Evolutionary conservation across 2,329 filamentous ascomycete genomes (phyloP).

Genomic region (Curvularia lunata): DNA sequence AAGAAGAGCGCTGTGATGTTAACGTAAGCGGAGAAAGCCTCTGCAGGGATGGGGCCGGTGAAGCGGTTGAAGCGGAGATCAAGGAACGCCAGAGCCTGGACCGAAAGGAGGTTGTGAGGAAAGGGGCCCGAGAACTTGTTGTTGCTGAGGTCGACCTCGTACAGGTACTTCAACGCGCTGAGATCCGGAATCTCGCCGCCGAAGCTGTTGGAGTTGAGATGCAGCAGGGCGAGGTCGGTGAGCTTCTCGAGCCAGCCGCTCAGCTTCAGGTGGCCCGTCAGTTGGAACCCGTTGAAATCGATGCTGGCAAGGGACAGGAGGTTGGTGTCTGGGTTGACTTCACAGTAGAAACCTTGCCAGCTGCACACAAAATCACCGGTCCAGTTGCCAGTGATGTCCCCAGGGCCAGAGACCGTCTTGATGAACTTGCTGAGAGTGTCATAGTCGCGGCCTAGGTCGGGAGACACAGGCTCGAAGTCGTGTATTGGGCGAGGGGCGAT

Average conservation of each 20-base stretch:
- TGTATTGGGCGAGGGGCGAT: not conserved
- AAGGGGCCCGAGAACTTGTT: not conserved
- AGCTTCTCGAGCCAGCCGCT: not conserved
- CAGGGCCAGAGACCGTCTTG: not conserved
- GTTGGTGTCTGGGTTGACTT: not conserved
- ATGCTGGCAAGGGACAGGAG: not conserved
- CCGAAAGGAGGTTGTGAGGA: not conserved
- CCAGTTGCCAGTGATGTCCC: not conserved
- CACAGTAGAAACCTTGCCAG: not conserved
- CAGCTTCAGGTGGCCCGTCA: not conserved
- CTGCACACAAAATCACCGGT: not conserved
- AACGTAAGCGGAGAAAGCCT: not conserved
- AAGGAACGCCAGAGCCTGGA: not conserved
- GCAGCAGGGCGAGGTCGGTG: not conserved
- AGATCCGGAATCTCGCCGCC: not conserved
- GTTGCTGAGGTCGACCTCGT: conserved; percentile 1
- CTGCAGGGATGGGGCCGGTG: not conserved
- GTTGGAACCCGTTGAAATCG: not conserved
- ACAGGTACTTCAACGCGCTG: not conserved
- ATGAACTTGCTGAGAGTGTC: not conserved
- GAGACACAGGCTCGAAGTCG: too few relatives aligned
- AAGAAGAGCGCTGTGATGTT: not conserved
- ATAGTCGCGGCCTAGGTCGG: not conserved
- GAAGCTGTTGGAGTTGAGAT: not conserved
- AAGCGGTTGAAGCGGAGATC: not conserved